Conservation (phyloP, 106 monocot genomes). For the Dioscorea zingiberensis region DNA sequence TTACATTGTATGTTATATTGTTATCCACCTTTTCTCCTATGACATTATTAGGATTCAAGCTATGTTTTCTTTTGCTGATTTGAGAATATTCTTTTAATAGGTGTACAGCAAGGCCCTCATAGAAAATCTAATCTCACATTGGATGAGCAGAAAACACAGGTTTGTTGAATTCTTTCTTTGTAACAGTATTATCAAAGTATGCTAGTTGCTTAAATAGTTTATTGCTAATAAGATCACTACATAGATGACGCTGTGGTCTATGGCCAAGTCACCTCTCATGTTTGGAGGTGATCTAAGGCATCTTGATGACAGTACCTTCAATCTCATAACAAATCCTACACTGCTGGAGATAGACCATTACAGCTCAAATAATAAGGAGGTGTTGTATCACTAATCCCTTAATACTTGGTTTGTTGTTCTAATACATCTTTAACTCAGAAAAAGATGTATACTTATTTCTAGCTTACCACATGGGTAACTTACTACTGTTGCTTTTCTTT, state of each 20-base stretch:
- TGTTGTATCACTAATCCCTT: slow-evolving; percentile 12
- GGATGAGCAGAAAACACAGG: slow-evolving; percentile 88
- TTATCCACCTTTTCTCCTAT: no score
- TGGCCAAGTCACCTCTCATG: slow-evolving; percentile 94
- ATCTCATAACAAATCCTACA: slow-evolving; percentile 74
- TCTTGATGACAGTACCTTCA: slow-evolving; percentile 43
- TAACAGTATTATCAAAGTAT: neutral
- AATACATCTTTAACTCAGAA: neutral
- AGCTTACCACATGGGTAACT: neutral
- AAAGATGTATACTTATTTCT: no score
- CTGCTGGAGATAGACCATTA: slow-evolving; percentile 77
- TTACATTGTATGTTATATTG: no score
- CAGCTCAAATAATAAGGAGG: slow-evolving; percentile 82
- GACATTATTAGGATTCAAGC: no score
- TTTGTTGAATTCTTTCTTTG: slow-evolving; percentile 1
- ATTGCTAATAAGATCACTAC: neutral
- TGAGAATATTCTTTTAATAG: slow-evolving; percentile 14
- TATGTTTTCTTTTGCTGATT: neutral
- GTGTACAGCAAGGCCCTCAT: slow-evolving; percentile 66
- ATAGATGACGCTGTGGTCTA: slow-evolving; percentile 87
- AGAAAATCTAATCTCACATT: slow-evolving; percentile 66
- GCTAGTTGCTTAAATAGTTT: neutral
- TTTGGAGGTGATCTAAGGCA: slow-evolving; percentile 91
- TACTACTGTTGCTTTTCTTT: slow-evolving; percentile 5
- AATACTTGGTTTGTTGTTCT: neutral